Evolutionary conservation across 2,329 filamentous ascomycete species (phyloP).

Genomic region (Teratosphaeria zuluensis): DNA sequence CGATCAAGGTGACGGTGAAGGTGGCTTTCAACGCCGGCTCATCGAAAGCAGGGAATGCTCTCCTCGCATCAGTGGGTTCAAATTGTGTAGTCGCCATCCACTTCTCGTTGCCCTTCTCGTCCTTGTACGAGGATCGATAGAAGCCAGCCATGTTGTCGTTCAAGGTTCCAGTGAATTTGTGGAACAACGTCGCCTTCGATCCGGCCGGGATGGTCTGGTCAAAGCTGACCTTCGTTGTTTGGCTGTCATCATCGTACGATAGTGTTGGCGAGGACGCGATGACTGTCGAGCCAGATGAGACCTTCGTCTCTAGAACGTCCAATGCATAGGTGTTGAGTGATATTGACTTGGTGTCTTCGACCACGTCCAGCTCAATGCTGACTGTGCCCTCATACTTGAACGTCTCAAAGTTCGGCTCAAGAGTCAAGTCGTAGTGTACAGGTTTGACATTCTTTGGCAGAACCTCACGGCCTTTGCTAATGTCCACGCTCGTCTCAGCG

Average conservation of each 20-base stretch:
- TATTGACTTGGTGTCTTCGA: slow-evolving; percentile 73
- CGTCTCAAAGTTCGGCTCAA: slow-evolving; percentile 83
- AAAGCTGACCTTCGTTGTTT: slow-evolving; percentile 75
- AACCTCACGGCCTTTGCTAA: slow-evolving; percentile 65
- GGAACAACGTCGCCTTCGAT: slow-evolving; percentile 65
- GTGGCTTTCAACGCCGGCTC: slow-evolving; percentile 89
- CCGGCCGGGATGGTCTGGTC: slow-evolving; percentile 62
- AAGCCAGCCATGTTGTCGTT: slow-evolving; percentile 98
- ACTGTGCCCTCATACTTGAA: slow-evolving; percentile 82
- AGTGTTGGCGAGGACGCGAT: slow-evolving; percentile 56
- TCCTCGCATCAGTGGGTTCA: slow-evolving; percentile 87
- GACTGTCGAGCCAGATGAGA: slow-evolving; percentile 51
- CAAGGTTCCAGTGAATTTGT: slow-evolving; percentile 68
- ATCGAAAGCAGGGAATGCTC: slow-evolving; percentile 93
- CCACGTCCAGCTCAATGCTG: slow-evolving; percentile 77
- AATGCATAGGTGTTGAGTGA: slow-evolving; percentile 82
- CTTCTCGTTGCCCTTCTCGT: slow-evolving; percentile 64
- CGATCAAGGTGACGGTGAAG: slow-evolving; percentile 83
- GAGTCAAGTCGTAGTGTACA: slow-evolving; percentile 79
- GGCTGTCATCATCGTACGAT: slow-evolving; percentile 65
- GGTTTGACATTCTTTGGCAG: slow-evolving; percentile 87
- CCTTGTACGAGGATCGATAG: slow-evolving; percentile 91
- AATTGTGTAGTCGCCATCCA: slow-evolving; percentile 89
- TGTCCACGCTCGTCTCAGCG: slow-evolving; percentile 48
- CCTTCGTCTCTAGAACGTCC: slow-evolving; percentile 64